Evolutionary conservation across 192 early-diverging fungal genomes (phyloP).

Genomic region (Coemansia asiatica): DNA sequence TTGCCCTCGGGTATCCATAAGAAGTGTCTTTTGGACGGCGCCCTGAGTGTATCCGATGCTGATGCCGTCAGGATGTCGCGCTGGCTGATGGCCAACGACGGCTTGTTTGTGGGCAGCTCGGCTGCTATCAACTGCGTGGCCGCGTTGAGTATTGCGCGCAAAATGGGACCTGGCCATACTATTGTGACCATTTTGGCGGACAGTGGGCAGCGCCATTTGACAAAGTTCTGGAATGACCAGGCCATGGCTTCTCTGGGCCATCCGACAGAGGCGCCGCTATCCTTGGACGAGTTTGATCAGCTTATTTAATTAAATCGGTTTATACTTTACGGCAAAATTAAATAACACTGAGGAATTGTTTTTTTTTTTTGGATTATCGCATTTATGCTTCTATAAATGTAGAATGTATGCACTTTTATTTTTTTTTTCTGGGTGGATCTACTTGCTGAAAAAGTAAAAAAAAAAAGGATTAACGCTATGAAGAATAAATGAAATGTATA

Average conservation of each 20-base stretch:
- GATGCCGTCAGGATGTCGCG: slow-evolving; percentile 90
- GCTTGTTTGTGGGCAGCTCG: slow-evolving; percentile 87
- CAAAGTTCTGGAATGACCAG: slow-evolving; percentile 83
- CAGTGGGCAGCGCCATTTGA: slow-evolving; percentile 86
- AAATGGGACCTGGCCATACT: slow-evolving; percentile 84
- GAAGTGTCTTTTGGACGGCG: slow-evolving; percentile 70
- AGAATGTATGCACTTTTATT: too few relatives aligned
- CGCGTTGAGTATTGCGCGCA: slow-evolving; percentile 71
- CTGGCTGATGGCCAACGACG: slow-evolving; percentile 65
- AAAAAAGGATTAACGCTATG: too few relatives aligned
- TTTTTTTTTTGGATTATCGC: too few relatives aligned
- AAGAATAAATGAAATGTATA: too few relatives aligned
- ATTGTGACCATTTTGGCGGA: slow-evolving; percentile 93
- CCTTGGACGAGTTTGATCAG: slow-evolving; percentile 24
- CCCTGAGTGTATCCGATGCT: slow-evolving; percentile 78
- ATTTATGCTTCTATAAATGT: too few relatives aligned
- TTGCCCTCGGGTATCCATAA: not conserved
- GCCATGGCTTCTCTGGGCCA: slow-evolving; percentile 28
- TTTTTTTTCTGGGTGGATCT: too few relatives aligned
- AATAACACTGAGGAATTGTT: not conserved
- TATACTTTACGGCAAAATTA: too few relatives aligned
- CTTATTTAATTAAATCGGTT: slow-evolving; percentile 3
- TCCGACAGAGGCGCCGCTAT: slow-evolving; percentile 9
- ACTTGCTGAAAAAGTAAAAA: too few relatives aligned
- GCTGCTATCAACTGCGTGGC: slow-evolving; percentile 93